Base-by-base conservation (phyloP, 176 grass and related monocot species). In the Carex scoparia region DNA sequence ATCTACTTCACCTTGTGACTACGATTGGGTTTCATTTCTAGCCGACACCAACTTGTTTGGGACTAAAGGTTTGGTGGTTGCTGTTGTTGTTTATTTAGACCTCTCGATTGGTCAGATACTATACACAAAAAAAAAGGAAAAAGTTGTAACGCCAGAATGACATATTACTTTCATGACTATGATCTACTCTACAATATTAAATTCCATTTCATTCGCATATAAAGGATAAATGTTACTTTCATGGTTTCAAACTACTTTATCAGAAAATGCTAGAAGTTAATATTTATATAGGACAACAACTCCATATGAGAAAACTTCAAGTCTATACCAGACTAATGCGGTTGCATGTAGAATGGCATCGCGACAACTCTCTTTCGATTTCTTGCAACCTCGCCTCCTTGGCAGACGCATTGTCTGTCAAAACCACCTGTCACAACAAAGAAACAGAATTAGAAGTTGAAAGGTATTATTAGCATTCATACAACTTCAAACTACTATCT, bases 301-400 rank as follows among this genome's bases (percentile, higher is more conserved):
- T 54, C 31, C 48, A 76, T 19, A 76, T 54, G 46, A 76, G 73
- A 57, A 31, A 78, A 56, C 4, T 56, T 16, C 73, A 32, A 68
- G 30, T 80, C 55, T 84, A 83, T 94, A 99, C 96, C 91, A 94
- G 88, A 81, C 61, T 88, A 69, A 95, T 35, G 53, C 96, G 93
- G 73, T 87, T 91, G 79, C 93, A 99, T 84, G 88, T 94, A 32
- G 93, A 88, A 71, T 86, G 85, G 69, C 87, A 89, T 80, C 89
- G 93, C 65, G 91, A 78, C 68, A 91, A 87, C 79, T 99, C 92
- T 67, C 87, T 74, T 89, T 95, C 93, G 62, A 83, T 84, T 61
- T 95, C 93, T 74, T 89, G 88, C 86, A 92, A 85, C 85, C 87
- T 92, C 32, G 86, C 87, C 81, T 92, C 96, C 85, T 94, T 99